A percentile compares a stretch with the other conserved stretches of the same genome.
Conservation (phyloP, 768 basidiomycete species). For the Pleurotus giganteus region DNA sequence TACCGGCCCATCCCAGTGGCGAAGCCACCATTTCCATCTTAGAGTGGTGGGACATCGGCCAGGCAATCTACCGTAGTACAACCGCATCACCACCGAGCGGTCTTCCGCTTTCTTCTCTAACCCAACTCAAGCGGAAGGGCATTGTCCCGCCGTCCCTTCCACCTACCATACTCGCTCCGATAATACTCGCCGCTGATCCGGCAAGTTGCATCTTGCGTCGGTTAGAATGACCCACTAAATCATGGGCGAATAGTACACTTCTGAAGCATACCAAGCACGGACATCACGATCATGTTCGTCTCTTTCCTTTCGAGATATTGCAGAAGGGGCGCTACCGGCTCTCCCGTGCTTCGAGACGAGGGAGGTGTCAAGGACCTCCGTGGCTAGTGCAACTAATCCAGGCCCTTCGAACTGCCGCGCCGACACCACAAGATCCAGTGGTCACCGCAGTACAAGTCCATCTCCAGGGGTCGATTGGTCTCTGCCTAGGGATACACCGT, state of each 20-base stretch:
- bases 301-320: constrained; percentile 62
- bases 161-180: constrained; percentile 29
- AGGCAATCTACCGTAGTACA: constrained; percentile 20
- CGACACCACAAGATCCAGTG: not conserved
- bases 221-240: constrained; percentile 1
- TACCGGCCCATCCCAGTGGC: constrained; percentile 40
- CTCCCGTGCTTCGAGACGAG: constrained; percentile 6
- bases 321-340: constrained; percentile 51
- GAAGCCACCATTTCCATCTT: constrained; percentile 59
- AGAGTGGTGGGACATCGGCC: constrained; percentile 57
- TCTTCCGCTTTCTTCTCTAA: constrained; percentile 17
- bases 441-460: constrained; percentile 5
- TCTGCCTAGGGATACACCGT: not conserved
- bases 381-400: constrained; percentile 14
- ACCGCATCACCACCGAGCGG: constrained; percentile 13
- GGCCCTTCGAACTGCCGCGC: constrained; percentile 5
- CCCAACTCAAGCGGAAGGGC: constrained; percentile 2
- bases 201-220: constrained; percentile 29
- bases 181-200: constrained; percentile 47
- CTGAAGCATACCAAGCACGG: constrained; percentile 53
- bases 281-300: constrained; percentile 53
- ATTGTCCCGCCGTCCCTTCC: constrained; percentile 31
- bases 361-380: not conserved
- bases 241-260: constrained; percentile 47
- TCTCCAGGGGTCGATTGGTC: constrained; percentile 8